Evolutionary conservation across 208 protist genomes (phyloP).

Genomic region (Trypanosoma caninum): DNA sequence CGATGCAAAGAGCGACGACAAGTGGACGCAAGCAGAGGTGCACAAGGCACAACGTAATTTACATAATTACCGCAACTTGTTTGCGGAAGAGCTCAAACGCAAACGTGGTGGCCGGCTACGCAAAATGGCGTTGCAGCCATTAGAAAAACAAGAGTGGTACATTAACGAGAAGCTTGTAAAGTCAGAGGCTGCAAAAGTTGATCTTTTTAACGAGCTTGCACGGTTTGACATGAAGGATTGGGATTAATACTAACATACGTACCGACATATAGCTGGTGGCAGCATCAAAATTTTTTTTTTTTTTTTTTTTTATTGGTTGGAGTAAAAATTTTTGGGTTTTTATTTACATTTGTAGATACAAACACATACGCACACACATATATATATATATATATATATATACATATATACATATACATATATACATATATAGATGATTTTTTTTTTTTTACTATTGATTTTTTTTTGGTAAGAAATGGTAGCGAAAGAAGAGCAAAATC

Average conservation of each 20-base stretch:
- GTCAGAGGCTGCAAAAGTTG: constrained; percentile 65
- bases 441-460: neutral
- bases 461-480: neutral
- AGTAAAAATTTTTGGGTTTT: no score
- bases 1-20: neutral
- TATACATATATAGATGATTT: no score
- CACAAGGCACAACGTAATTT: constrained; percentile 15
- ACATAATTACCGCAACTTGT: constrained; percentile 43
- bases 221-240: constrained; percentile 73
- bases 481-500: neutral
- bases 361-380: no score
- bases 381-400: no score
- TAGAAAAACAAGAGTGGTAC: constrained; percentile 81
- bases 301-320: no score
- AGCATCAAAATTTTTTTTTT: neutral
- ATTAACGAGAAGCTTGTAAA: constrained; percentile 81
- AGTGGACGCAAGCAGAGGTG: constrained; percentile 7
- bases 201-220: constrained; percentile 76
- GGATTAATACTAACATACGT: constrained; percentile 46
- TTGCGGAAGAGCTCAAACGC: constrained; percentile 56
- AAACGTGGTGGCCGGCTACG: constrained; percentile 47
- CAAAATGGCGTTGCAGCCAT: constrained; percentile 60
- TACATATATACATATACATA: no score
- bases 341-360: no score
- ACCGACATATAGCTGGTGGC: neutral